Percentiles rank a stretch among this genome's conserved stretches.
Evolutionary conservation across 2,329 filamentous ascomycete species (phyloP).

Genomic region (Ophiocordyceps camponoti-leonardi): DNA sequence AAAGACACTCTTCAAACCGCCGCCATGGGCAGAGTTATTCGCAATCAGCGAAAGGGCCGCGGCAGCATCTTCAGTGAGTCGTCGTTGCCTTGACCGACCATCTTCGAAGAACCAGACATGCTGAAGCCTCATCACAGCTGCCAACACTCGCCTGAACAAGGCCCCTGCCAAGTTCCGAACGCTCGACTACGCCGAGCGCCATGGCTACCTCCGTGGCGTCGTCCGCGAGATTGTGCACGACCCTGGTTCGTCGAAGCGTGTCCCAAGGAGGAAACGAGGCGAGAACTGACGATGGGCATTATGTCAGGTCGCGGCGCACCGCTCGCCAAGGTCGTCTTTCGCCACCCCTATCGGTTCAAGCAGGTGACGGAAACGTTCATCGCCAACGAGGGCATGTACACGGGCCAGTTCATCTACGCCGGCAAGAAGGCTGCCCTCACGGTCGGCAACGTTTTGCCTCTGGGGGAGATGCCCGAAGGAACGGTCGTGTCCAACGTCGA

Average conservation of each 20-base stretch:
- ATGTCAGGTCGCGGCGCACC: constrained; percentile 65
- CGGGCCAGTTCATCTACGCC: constrained; percentile 99
- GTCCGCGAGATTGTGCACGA: constrained; percentile 99
- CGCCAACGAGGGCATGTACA: constrained; percentile 99
- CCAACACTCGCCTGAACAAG: constrained; percentile 87
- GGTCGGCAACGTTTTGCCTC: constrained; percentile 92
- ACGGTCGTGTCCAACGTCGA: constrained; percentile 98
- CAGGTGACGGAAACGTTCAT: constrained; percentile 98
- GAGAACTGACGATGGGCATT: constrained; percentile 9
- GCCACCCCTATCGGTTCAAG: constrained; percentile 97
- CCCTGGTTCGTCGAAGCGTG: constrained; percentile 40
- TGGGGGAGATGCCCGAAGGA: constrained; percentile 92
- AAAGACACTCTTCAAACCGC: constrained; percentile 17
- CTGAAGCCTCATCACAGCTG: constrained; percentile 32
- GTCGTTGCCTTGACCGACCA: constrained; percentile 12
- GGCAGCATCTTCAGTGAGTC: constrained; percentile 40
- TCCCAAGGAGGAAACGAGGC: constrained; percentile 2
- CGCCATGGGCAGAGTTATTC: constrained; percentile 43
- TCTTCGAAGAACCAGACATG: constrained; percentile 6
- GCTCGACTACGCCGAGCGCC: constrained; percentile 90
- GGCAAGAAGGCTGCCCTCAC: constrained; percentile 97
- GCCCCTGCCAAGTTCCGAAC: constrained; percentile 70
- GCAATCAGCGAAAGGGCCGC: constrained; percentile 47
- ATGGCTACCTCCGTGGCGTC: constrained; percentile 94
- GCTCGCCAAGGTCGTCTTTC: constrained; percentile 92